Evolutionary conservation across 1,284 basidiomycete genomes (phyloP).

Genomic region (Papiliotrema nemorosa): DNA sequence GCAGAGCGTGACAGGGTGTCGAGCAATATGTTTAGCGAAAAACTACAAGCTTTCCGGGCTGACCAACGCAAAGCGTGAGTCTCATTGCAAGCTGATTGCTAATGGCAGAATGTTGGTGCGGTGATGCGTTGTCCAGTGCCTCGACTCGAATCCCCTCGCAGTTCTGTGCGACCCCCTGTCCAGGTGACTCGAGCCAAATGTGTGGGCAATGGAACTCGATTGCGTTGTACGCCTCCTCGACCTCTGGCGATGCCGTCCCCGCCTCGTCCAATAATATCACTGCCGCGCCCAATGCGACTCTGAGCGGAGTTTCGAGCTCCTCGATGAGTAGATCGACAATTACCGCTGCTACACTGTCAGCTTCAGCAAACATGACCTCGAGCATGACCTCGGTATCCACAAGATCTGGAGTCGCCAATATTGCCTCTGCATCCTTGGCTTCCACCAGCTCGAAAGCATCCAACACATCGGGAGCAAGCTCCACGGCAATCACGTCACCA

Average conservation of each 20-base stretch:
- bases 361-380: not conserved
- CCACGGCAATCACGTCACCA: not conserved
- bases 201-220: constrained; percentile 17
- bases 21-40: constrained; percentile 9
- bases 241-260: not conserved
- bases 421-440: not conserved
- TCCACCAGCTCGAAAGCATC: not conserved
- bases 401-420: not conserved
- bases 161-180: constrained; percentile 20
- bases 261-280: not conserved
- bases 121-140: not conserved
- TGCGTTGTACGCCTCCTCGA: not conserved
- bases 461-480: not conserved
- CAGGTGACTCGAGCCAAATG: constrained; percentile 17
- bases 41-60: constrained; percentile 18
- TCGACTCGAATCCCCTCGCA: constrained; percentile 1
- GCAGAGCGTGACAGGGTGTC: constrained; percentile 13
- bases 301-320: too few species aligned
- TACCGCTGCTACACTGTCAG: not conserved
- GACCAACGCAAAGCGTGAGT: constrained; percentile 4
- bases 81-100: not conserved
- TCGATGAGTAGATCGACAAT: not conserved
- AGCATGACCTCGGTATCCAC: not conserved
- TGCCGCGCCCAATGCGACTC: not conserved
- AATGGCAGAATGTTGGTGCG: constrained; percentile 1